phyloP scores from a whole-genome alignment of 176 grass and related monocot species.

The Ananas comosus region DNA sequence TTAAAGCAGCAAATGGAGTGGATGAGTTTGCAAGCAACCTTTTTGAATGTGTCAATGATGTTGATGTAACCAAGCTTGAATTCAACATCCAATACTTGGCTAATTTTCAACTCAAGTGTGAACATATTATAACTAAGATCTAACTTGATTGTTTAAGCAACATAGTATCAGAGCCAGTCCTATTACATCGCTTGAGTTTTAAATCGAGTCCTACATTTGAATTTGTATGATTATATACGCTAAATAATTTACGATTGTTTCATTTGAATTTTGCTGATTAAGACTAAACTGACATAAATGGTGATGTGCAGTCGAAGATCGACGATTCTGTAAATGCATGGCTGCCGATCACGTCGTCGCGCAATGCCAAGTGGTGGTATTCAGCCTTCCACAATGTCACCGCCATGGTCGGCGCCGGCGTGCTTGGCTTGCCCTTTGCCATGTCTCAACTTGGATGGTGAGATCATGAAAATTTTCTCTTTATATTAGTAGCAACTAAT shows the following conservation, averaged over 20 bases:
- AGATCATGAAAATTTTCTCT: background rate
- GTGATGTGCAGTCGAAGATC: constrained; percentile 5
- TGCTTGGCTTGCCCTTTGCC: constrained; percentile 74
- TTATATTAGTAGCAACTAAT: background rate
- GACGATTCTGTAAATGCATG: constrained; percentile 53
- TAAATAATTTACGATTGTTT: background rate
- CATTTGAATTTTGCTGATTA: background rate
- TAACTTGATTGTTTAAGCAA: too few relatives aligned
- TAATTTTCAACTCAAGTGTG: too few relatives aligned
- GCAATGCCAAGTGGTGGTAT: constrained; percentile 96
- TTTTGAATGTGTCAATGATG: too few relatives aligned
- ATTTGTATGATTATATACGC: too few relatives aligned
- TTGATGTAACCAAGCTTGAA: too few relatives aligned
- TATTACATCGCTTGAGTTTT: too few relatives aligned
- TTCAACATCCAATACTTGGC: too few relatives aligned
- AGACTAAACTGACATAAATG: background rate
- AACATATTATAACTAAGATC: too few relatives aligned
- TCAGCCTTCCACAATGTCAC: constrained; percentile 96
- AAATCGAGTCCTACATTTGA: too few relatives aligned
- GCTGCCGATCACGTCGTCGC: constrained; percentile 79
- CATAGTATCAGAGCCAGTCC: too few relatives aligned
- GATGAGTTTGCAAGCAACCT: too few relatives aligned
- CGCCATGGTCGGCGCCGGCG: constrained; percentile 89
- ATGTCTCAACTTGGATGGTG: constrained; percentile 91
- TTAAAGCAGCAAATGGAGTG: too few relatives aligned